Evolutionary conservation across 768 basidiomycete species (phyloP), one percentile per base, ranked within the genome.

Genomic region (Amanita rubescens): DNA sequence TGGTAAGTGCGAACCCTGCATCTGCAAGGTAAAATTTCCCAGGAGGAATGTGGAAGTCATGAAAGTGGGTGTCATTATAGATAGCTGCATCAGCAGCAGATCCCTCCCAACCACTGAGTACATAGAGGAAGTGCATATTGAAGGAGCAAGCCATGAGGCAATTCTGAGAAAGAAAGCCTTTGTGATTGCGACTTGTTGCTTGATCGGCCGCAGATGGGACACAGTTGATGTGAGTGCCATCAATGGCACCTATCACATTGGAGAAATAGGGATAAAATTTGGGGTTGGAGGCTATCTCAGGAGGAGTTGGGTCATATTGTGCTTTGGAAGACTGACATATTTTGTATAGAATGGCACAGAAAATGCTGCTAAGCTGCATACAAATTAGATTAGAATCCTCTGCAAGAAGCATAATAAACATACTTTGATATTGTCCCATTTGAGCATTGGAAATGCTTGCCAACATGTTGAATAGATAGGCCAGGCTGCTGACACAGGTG

Each of bases 51-150:
- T n/a, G n/a, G n/a, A n/a, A n/a, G n/a, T n/a, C n/a, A n/a, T n/a
- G n/a, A n/a, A n/a, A n/a, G n/a, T n/a, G n/a, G n/a, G n/a, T n/a
- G n/a, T 69, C 48, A 8, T 63, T 35, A 57, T 60, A 75, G 17
- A 74, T 61, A 0, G 57, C 54, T 14, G 64, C 58, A 65, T 76
- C 71, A 6, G 71, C 61, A 5, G 63, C 62, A 37, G 65, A 68
- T 0, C 74, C 74, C 37, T 77, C 73, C 67, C 69, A 75, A 1
- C 73, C 70, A 50, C 62, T 67, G 3, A 71, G 55, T 3, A 72
- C 44, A 58, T 75, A 77, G 6, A 61, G 58, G 49, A 76, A 75
- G 2, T 49, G 37, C 25, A 75, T 49, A 30, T 62, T 46, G 49
- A 74, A 74, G 1, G 58, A 58, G 12, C 67, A 71, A 2, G 54